Percentiles rank a stretch among this genome's conserved stretches.
Conservation (phyloP, 495 filamentous ascomycete genomes). For the Eremomyces bilateralis region DNA sequence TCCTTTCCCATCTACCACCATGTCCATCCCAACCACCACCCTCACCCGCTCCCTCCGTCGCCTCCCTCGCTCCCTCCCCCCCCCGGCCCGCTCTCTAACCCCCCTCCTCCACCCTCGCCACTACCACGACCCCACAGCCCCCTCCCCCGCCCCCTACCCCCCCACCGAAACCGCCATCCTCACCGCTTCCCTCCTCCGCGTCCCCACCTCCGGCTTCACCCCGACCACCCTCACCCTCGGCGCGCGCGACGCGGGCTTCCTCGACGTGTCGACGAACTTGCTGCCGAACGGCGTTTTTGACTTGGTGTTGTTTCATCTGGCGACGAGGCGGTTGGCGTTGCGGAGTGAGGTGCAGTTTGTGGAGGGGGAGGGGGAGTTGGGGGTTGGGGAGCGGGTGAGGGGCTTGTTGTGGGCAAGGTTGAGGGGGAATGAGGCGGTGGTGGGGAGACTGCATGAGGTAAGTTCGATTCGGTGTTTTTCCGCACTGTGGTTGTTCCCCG, state of each 20-base stretch:
- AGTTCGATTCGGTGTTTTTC: slow-evolving; percentile 9
- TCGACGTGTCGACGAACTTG: slow-evolving; percentile 64
- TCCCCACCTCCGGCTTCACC: slow-evolving; percentile 70
- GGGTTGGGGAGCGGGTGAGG: slow-evolving; percentile 35
- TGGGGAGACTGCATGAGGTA: slow-evolving; percentile 69
- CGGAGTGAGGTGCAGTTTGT: slow-evolving; percentile 28
- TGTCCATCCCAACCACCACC: no score
- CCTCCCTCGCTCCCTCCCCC: slow-evolving; percentile 5
- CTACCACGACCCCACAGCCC: slow-evolving; percentile 58
- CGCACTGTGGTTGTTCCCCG: no score
- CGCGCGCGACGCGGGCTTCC: slow-evolving; percentile 62
- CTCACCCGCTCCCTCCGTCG: no score
- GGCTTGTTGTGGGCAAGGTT: slow-evolving; percentile 48
- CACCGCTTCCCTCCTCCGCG: slow-evolving; percentile 51
- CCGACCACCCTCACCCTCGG: slow-evolving; percentile 45
- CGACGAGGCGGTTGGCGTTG: slow-evolving; percentile 38
- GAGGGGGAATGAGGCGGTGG: slow-evolving; percentile 42
- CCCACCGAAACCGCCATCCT: slow-evolving; percentile 58
- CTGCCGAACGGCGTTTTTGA: slow-evolving; percentile 48
- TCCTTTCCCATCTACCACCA: no score
- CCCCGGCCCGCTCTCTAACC: slow-evolving; percentile 2
- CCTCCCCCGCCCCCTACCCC: slow-evolving; percentile 40
- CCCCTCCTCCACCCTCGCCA: slow-evolving; percentile 10
- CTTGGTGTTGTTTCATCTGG: slow-evolving; percentile 63
- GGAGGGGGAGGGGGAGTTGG: slow-evolving; percentile 10